These are phyloP conservation scores for Clavispora santaluciae DNA, from an alignment of 805 yeast genomes.

Conservation along the genomic window DNA sequence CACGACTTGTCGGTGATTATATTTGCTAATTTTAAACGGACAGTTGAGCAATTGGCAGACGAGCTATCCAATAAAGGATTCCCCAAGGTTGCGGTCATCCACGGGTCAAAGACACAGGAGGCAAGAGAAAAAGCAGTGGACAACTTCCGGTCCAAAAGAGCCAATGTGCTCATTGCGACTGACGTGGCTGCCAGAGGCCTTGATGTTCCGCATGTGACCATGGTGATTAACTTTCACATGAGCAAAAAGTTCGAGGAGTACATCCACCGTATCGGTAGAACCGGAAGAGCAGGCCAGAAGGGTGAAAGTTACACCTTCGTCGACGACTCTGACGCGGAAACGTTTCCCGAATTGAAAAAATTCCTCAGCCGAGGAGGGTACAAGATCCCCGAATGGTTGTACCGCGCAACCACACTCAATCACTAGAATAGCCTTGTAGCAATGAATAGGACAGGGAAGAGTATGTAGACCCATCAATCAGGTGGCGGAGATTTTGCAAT, in stretches of 20 bases:
- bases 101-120: constrained; percentile 83
- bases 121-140: constrained; percentile 76
- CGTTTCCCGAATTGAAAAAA: constrained; percentile 47
- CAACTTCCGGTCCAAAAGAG: constrained; percentile 50
- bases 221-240: constrained; percentile 88
- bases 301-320: constrained; percentile 78
- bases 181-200: constrained; percentile 96
- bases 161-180: constrained; percentile 76
- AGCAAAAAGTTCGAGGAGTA: constrained; percentile 73
- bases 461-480: no score
- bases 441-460: no score
- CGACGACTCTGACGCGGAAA: constrained; percentile 49
- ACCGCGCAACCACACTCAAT: not conserved
- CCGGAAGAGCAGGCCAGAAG: constrained; percentile 86
- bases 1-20: constrained; percentile 49
- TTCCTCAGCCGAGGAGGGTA: constrained; percentile 38
- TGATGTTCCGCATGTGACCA: constrained; percentile 80
- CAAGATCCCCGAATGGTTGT: constrained; percentile 26
- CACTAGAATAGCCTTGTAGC: not conserved
- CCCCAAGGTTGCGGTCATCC: constrained; percentile 55
- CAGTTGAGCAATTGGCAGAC: constrained; percentile 64
- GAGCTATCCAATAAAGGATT: constrained; percentile 39
- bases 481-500: no score
- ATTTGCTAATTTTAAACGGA: constrained; percentile 72
- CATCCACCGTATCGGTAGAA: constrained; percentile 91